Base-by-base conservation (phyloP, 2,329 filamentous ascomycete genomes). In the Colletotrichum tofieldiae region DNA sequence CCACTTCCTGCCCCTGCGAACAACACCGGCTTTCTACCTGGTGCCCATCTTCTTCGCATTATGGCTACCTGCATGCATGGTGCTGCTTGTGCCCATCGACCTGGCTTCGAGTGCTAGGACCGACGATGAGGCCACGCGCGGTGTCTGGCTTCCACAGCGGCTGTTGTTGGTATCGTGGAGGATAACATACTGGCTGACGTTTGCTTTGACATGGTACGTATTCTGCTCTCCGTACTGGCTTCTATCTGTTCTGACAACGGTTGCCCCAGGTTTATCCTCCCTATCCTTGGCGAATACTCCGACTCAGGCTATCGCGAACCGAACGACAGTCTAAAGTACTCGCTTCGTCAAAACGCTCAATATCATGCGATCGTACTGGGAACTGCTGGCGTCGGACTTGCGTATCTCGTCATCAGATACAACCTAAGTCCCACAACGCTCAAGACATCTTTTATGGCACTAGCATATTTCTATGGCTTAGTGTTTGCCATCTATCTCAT, bases 131-230 rank as follows among this genome's bases (percentile, higher is more conserved):
- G 88, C 89, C 20, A 88, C 90, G 20, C 90, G 92, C 76, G 96
- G 95, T 43, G 93, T 99, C 78, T 98, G 95, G 94, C 88, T 99
- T 43, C 93, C 94, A 6, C 87, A 93, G 75, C 86, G 91, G 61
- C 89, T 95, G 37, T 86, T 98, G 60, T 86, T 97, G 78, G 94
- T 98, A 32, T 93, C 93, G 70, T 99, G 96, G 96, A 90, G 96
- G 79, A 96, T 99, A 75, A 93, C 93, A 26, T 99, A 99, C 84
- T 99, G 96, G 96, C 87, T 99, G 67, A 98, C 96, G 0, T 99
- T 99, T 83, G 91, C 92, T 62, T 84, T 99, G 78, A 98, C 96
- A 67, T 99, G 96, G 96, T 96, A 85, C 62, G 87, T 76, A 29
- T 18, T 11, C 49, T 2, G 20, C 5, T 23, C 29, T n/a, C 35